A percentile compares a stretch with the other conserved stretches of the same genome.
Conservation (phyloP, 352 stramenopile species). For the Poterioochromonas sp. region DNA sequence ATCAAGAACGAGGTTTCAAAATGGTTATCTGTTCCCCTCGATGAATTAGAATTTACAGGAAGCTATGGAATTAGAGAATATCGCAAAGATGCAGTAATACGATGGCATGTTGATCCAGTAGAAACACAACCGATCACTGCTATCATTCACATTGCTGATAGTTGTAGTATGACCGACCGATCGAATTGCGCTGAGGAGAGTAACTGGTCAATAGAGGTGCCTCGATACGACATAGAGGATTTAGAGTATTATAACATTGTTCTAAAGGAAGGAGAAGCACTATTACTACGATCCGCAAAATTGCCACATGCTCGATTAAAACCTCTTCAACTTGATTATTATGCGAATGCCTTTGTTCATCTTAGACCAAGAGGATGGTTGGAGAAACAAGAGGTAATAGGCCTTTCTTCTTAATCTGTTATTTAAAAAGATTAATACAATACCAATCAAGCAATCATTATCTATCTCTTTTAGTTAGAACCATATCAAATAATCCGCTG, state of each 20-base stretch:
- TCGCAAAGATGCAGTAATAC: neutral
- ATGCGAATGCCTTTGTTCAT: constrained; percentile 7
- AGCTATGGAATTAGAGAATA: neutral
- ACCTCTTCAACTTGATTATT: neutral
- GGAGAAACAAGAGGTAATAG: no score
- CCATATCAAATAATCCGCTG: no score
- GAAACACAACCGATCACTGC: neutral
- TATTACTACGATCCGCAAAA: neutral
- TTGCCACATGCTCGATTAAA: constrained; percentile 1
- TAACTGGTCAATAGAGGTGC: neutral
- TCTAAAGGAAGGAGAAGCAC: neutral
- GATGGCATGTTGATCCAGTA: neutral
- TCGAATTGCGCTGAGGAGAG: neutral
- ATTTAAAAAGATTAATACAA: no score
- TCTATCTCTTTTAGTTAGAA: no score
- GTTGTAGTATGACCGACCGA: neutral
- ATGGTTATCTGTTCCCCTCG: neutral
- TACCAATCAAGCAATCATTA: no score
- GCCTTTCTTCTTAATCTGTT: no score
- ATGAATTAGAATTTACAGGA: neutral
- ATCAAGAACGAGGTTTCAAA: neutral
- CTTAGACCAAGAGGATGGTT: neutral
- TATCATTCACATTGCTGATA: constrained; percentile 9
- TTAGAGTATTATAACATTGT: neutral
- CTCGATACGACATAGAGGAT: neutral